These are phyloP conservation scores for Claviceps africana DNA, from an alignment of 2,329 filamentous ascomycete species.

Conservation along the genomic window DNA sequence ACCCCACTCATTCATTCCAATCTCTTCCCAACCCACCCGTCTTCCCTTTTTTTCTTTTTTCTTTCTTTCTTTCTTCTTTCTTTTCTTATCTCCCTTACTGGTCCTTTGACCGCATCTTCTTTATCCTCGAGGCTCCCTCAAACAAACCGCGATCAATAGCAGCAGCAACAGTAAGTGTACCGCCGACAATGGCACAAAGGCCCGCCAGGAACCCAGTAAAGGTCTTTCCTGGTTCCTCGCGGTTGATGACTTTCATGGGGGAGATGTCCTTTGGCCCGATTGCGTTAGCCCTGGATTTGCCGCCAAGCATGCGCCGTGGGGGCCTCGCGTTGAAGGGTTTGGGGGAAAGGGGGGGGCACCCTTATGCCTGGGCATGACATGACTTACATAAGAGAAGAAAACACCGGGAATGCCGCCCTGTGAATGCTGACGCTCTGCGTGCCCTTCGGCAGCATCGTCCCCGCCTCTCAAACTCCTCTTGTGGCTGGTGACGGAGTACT, in stretches of 20 bases:
- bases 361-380: too few relatives aligned
- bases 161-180: constrained; percentile 88
- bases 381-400: constrained; percentile 90
- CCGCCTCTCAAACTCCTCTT: constrained; percentile 78
- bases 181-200: constrained; percentile 85
- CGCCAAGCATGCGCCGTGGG: too few relatives aligned
- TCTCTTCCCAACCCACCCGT: too few relatives aligned
- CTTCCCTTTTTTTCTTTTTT: neutral
- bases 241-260: constrained; percentile 98
- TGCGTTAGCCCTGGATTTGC: constrained; percentile 3
- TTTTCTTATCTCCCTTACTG: constrained; percentile 31
- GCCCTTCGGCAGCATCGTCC: constrained; percentile 71
- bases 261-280: constrained; percentile 68
- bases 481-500: constrained; percentile 96
- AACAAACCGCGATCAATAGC: constrained; percentile 85
- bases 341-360: too few relatives aligned
- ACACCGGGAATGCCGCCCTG: constrained; percentile 88
- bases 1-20: neutral
- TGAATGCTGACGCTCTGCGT: constrained; percentile 83
- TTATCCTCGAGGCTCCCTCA: constrained; percentile 70
- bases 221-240: constrained; percentile 76
- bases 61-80: neutral
- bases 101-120: constrained; percentile 65
- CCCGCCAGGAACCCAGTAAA: constrained; percentile 89
- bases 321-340: too few relatives aligned